A percentile compares a stretch with the other conserved stretches of the same genome.
Evolutionary conservation across 2,329 filamentous ascomycete species (phyloP).

Genomic region (Penicillium griseofulvum): DNA sequence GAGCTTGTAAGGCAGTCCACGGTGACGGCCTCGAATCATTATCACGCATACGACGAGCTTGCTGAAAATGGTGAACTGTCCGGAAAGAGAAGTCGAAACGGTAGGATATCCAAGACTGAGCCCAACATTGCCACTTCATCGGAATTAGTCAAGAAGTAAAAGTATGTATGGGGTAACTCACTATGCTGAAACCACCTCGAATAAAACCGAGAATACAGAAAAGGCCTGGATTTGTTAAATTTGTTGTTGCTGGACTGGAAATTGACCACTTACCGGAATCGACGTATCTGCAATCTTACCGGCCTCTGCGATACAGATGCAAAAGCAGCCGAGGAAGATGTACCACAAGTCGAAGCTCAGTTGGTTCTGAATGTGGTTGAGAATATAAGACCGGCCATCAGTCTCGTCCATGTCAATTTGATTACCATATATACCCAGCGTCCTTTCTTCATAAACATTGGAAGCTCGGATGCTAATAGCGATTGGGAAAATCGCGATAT

Average conservation of each 20-base stretch:
- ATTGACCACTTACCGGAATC: slow-evolving; percentile 23
- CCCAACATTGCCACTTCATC: slow-evolving; percentile 32
- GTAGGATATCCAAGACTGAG: slow-evolving; percentile 34
- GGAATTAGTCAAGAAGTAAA: neutral
- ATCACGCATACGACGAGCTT: slow-evolving; percentile 56
- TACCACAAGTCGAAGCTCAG: slow-evolving; percentile 66
- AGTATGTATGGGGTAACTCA: slow-evolving; percentile 16
- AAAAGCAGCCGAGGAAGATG: slow-evolving; percentile 58
- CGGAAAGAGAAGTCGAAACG: slow-evolving; percentile 35
- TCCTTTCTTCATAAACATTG: slow-evolving; percentile 68
- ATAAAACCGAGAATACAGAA: slow-evolving; percentile 56
- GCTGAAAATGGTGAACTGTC: slow-evolving; percentile 49
- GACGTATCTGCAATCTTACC: slow-evolving; percentile 26
- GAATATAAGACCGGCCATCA: slow-evolving; percentile 42
- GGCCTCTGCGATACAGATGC: slow-evolving; percentile 58
- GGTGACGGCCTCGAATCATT: slow-evolving; percentile 56
- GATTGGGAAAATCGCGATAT: slow-evolving; percentile 92
- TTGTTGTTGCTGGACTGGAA: neutral
- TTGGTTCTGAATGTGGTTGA: slow-evolving; percentile 61
- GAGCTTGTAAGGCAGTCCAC: slow-evolving; percentile 55
- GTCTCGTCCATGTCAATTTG: slow-evolving; percentile 27
- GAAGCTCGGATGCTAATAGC: slow-evolving; percentile 80
- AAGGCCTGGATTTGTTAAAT: slow-evolving; percentile 32
- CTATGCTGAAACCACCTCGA: slow-evolving; percentile 44
- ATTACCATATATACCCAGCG: slow-evolving; percentile 56